Evolutionary conservation across 352 stramenopile species (phyloP).

Genomic region (Phytophthora agathidicida): DNA sequence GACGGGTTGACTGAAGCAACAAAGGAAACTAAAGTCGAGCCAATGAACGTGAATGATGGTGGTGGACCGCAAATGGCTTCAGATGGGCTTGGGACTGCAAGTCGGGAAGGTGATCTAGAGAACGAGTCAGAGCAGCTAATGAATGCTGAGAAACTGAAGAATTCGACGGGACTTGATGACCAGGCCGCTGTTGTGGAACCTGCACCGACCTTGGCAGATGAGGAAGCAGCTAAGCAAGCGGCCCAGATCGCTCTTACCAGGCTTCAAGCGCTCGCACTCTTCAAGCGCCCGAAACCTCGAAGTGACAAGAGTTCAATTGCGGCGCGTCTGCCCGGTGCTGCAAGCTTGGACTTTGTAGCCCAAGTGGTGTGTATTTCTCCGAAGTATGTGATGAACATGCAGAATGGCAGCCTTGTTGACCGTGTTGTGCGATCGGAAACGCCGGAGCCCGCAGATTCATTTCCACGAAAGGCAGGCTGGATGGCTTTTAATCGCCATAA

Average conservation of each 20-base stretch:
- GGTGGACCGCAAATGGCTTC: background rate
- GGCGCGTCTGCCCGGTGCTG: conserved; percentile 3
- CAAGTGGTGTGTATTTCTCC: conserved; percentile 34
- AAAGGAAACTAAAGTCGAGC: background rate
- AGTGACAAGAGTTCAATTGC: conserved; percentile 7
- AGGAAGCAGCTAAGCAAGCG: background rate
- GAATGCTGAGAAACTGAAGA: background rate
- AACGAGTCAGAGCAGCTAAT: background rate
- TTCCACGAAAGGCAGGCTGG: conserved; percentile 40
- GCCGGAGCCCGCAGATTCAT: conserved; percentile 20
- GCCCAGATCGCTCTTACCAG: background rate
- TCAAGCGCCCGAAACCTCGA: conserved; percentile 23
- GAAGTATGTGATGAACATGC: conserved; percentile 45
- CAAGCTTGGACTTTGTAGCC: conserved; percentile 22
- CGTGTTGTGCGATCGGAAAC: conserved; percentile 24
- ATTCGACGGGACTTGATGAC: background rate
- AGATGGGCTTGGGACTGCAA: background rate
- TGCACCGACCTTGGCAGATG: background rate
- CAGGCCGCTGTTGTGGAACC: background rate
- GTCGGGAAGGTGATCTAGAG: background rate
- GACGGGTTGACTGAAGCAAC: background rate
- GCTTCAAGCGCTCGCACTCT: conserved; percentile 27
- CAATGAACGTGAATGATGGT: conserved; percentile 9
- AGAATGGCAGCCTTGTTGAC: conserved; percentile 33
- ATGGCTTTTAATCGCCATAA: conserved; percentile 25